phyloP scores from a whole-genome alignment of 2,329 filamentous ascomycete genomes.

The Coniochaeta sp. region DNA sequence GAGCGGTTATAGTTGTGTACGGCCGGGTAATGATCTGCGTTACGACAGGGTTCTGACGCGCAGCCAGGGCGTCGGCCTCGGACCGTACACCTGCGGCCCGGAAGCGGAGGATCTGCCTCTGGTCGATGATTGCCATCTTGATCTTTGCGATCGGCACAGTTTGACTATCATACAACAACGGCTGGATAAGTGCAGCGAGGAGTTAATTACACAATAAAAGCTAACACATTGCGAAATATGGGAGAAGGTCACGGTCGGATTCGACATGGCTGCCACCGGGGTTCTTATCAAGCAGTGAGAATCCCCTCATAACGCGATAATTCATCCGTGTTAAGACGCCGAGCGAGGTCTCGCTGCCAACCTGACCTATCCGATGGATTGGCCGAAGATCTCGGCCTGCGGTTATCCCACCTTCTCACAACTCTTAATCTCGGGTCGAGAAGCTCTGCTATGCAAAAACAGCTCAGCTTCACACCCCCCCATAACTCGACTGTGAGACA shows the following conservation, averaged over 20 bases:
- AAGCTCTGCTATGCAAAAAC: background rate
- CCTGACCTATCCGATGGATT: background rate
- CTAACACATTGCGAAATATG: background rate
- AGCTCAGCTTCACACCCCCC: background rate
- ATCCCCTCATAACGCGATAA: background rate
- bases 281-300: background rate
- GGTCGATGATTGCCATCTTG: background rate
- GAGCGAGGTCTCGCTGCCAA: background rate
- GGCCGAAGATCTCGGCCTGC: background rate
- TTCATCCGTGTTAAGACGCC: background rate
- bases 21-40: slow-evolving; percentile 27
- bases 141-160: background rate
- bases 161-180: background rate
- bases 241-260: background rate
- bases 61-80: background rate
- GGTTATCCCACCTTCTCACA: background rate
- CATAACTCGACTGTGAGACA: background rate
- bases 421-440: background rate
- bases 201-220: background rate
- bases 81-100: background rate
- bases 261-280: background rate
- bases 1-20: slow-evolving; percentile 27
- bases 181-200: background rate
- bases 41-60: slow-evolving; percentile 16
- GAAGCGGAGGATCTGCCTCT: background rate